Base-by-base conservation (phyloP, 305 asterid species). In the Solanum hybrid region DNA sequence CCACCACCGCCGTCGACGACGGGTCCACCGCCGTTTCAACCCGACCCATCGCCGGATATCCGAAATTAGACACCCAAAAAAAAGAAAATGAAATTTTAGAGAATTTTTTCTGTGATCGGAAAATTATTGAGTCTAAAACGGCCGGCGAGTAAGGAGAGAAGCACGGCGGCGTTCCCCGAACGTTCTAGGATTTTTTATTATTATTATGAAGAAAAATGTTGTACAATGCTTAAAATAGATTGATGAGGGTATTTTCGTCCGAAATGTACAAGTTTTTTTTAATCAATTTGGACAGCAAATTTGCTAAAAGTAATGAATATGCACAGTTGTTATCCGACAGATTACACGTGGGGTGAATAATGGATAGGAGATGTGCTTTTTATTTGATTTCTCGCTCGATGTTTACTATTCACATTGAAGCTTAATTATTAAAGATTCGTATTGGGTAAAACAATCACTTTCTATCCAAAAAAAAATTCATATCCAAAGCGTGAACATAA, bases 1-100 rank as follows among this genome's bases (percentile, higher is more conserved):
- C 94, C 92, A 90, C 92, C 91, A 93, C 93, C 89, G 89, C 92
- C 90, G 94, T 88, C 76, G 96, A 11, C 85, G 51, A 88, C 89
- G 86, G 36, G 20, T 64, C 83, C 35, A 22, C 39, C 37, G 29
- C 90, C 78, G 51, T 78, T 11, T 36, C 77, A n/a, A 40, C 87
- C 87, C 79, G 79, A 77, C 79, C 78, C 90, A 88, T 88, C 87
- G 64, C 79, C 87, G 87, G 88, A 84, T 39, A 84, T 84, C 88
- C 88, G 75, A 29, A 46, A 28, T 46, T 40, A 39, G 87, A 82
- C 87, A 39, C n/a, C 37, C 14, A 26, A 82, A 83, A 9, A 7
- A 40, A 24, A 24, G 0, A 20, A 37, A 39, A 4, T 1, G 20
- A 11, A 46, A 83, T 0, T 46, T 83, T 75, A 73, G 24, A 2